Evolutionary conservation across 2,329 filamentous ascomycete genomes (phyloP), one percentile per base, ranked within the genome.

Genomic region (Domatiomyces catenatus): DNA sequence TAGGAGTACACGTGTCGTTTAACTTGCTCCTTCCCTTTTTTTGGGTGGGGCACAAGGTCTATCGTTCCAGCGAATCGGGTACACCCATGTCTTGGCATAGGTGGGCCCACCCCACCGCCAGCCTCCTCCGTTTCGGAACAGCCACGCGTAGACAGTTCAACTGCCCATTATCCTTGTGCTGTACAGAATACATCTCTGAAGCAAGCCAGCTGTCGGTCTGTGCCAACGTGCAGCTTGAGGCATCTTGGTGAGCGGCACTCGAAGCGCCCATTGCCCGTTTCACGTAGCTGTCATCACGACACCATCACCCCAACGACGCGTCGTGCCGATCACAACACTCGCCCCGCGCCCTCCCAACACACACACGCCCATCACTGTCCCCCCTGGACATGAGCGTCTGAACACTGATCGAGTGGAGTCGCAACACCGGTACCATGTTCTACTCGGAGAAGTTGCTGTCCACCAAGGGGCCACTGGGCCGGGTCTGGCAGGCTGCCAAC

Each of bases 401-500:
- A 39, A 39, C 32, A 39, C 32, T 15, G 10, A 17, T 19, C 8
- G 43, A 45, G 24, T 12, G 15, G 39, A 49, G n/a, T 48, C 22
- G 20, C 39, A 32, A 18, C 17, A 45, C 18, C 8, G 8, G 3
- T 61, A 63, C 55, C 62, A 98, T 98, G 92, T 98, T 98, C 71
- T 96, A 95, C 69, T 94, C 92, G 49, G 88, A 94, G 74, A 88
- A 87, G 50, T 79, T 98, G 53, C 79, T 98, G 62, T 88, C 89
- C 67, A 94, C 94, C 81, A 94, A 87, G 61, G 92, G 92, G 74
- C 90, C 92, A 63, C 72, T 98, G 75, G 92, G 92, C 70, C 86
- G 88, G 65, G 89, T 96, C 71, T 98, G 92, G 92, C 79, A 96
- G 55, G 94, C 92, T 28, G 88, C 92, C 72, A 98, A 96, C 69